Percentiles rank a stretch among this genome's conserved stretches.
These are phyloP conservation scores for Calonectria hongkongensis DNA, from an alignment of 2,329 filamentous ascomycete species.

Conservation along the genomic window DNA sequence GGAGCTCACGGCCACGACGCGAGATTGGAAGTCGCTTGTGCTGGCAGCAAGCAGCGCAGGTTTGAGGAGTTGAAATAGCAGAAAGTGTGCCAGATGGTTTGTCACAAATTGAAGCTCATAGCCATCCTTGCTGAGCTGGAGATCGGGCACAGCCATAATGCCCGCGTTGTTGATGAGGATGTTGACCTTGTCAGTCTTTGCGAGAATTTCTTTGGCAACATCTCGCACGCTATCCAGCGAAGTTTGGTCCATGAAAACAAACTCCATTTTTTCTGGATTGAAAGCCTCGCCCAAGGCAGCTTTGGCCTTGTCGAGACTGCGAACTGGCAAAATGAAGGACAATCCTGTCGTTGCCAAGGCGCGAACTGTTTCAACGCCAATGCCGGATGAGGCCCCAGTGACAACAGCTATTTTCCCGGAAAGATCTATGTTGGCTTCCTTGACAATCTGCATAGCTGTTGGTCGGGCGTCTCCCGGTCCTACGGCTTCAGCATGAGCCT, in stretches of 20 bases:
- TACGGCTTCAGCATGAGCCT: background rate
- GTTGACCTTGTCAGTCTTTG: slow-evolving; percentile 30
- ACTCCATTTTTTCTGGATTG: slow-evolving; percentile 15
- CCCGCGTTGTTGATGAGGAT: slow-evolving; percentile 54
- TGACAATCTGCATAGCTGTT: slow-evolving; percentile 7
- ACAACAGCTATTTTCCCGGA: slow-evolving; percentile 33
- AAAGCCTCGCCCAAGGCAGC: slow-evolving; percentile 50
- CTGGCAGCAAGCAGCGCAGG: slow-evolving; percentile 13
- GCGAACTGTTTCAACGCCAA: slow-evolving; percentile 10
- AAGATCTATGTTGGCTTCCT: slow-evolving; percentile 13
- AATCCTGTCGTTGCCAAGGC: slow-evolving; percentile 5
- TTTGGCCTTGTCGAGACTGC: slow-evolving; percentile 59
- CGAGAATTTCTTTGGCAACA: slow-evolving; percentile 10
- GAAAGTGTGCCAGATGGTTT: slow-evolving; percentile 37
- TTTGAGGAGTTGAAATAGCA: slow-evolving; percentile 40
- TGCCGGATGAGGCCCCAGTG: slow-evolving; percentile 57
- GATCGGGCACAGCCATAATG: slow-evolving; percentile 42
- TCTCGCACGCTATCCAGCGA: slow-evolving; percentile 27
- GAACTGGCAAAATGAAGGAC: slow-evolving; percentile 59
- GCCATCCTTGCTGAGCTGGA: slow-evolving; percentile 37
- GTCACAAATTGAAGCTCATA: slow-evolving; percentile 44
- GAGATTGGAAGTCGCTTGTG: slow-evolving; percentile 27
- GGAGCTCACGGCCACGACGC: slow-evolving; percentile 29
- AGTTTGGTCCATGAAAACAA: slow-evolving; percentile 30
- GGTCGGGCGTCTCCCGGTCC: slow-evolving; percentile 3